A percentile compares a stretch with the other conserved stretches of the same genome.
phyloP scores from a whole-genome alignment of 441 rosid genomes.

The Adansonia gregorii region DNA sequence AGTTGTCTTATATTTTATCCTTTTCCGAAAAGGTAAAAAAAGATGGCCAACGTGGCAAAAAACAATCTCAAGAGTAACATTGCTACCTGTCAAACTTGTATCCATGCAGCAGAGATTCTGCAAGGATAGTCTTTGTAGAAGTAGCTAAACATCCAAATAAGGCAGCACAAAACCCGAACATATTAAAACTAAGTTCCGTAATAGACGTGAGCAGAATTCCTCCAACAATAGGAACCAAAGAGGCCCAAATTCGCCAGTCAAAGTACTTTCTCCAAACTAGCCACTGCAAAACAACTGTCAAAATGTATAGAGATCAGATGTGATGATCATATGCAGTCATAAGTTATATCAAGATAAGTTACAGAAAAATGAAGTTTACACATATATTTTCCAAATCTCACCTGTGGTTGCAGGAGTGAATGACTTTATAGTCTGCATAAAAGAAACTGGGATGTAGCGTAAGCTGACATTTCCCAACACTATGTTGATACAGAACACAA shows the following conservation, averaged over 20 bases:
- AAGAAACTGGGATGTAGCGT: slow-evolving; percentile 92
- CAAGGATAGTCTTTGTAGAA: slow-evolving; percentile 96
- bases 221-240: slow-evolving; percentile 92
- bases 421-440: slow-evolving; percentile 98
- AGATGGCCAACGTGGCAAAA: neutral
- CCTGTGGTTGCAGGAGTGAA: slow-evolving; percentile 99
- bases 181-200: slow-evolving; percentile 93
- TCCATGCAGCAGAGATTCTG: slow-evolving; percentile 93
- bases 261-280: slow-evolving; percentile 93
- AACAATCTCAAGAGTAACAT: neutral
- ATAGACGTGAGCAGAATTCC: slow-evolving; percentile 93
- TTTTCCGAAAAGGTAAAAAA: neutral
- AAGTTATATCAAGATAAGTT: slow-evolving; percentile 11
- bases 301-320: slow-evolving; percentile 30
- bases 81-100: slow-evolving; percentile 96
- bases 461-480: slow-evolving; percentile 93
- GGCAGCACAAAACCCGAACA: slow-evolving; percentile 58
- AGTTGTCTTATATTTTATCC: no score
- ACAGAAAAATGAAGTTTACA: neutral
- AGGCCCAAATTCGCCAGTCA: slow-evolving; percentile 97
- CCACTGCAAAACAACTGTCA: slow-evolving; percentile 88
- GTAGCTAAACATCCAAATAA: slow-evolving; percentile 97
- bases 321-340: slow-evolving; percentile 4
- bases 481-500: slow-evolving; percentile 93
- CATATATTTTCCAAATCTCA: slow-evolving; percentile 29